These are phyloP conservation scores for Emmonsia crescens DNA, from an alignment of 2,329 filamentous ascomycete species.

Conservation along the genomic window DNA sequence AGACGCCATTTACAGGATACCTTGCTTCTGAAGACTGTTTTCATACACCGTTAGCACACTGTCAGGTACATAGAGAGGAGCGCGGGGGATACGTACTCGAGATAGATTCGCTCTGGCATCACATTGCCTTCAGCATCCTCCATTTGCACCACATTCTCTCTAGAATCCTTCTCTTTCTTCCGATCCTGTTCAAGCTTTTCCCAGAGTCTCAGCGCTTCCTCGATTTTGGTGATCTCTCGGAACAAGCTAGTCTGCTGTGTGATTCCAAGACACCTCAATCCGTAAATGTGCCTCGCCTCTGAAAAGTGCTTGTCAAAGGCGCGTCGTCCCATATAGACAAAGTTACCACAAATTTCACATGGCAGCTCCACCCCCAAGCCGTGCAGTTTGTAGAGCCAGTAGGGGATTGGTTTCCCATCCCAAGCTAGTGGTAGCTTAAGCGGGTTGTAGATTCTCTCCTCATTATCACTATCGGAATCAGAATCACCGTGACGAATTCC, in stretches of 20 bases:
- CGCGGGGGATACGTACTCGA: constrained; percentile 45
- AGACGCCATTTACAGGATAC: constrained; percentile 12
- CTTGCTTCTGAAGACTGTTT: constrained; percentile 17
- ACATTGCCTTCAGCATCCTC: constrained; percentile 96
- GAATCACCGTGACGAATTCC: constrained; percentile 37
- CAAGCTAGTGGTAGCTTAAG: constrained; percentile 90
- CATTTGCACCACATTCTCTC: constrained; percentile 91
- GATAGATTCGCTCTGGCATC: constrained; percentile 98
- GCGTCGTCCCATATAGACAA: constrained; percentile 93
- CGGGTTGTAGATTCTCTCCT: constrained; percentile 91
- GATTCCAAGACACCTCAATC: constrained; percentile 86
- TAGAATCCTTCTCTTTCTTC: constrained; percentile 62
- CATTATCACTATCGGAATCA: constrained; percentile 56
- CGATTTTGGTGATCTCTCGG: constrained; percentile 84
- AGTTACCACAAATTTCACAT: constrained; percentile 96
- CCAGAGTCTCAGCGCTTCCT: constrained; percentile 81
- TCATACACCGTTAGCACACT: constrained; percentile 9
- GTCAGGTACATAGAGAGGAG: background rate
- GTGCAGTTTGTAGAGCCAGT: constrained; percentile 96
- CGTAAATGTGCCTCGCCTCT: constrained; percentile 84
- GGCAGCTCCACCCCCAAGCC: constrained; percentile 88
- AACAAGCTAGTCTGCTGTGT: constrained; percentile 76
- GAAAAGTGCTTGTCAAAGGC: constrained; percentile 99
- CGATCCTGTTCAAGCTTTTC: constrained; percentile 84
- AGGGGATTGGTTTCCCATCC: constrained; percentile 98